Evolutionary conservation across 2,329 filamentous ascomycete genomes (phyloP).

Genomic region (Sporothrix curviconia): DNA sequence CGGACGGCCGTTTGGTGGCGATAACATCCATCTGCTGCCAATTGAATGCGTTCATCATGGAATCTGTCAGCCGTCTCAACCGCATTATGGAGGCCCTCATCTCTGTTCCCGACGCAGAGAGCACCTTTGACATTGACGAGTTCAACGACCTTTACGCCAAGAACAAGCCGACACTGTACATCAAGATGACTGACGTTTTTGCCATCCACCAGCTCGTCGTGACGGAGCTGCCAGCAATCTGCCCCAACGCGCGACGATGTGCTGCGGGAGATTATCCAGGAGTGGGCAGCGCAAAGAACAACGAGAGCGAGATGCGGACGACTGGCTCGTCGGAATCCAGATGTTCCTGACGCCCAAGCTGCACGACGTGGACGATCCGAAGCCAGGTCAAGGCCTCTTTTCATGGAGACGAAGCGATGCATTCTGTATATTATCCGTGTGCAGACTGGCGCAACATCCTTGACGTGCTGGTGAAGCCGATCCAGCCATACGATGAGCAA

Average conservation of each 20-base stretch:
- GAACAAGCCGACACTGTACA: slow-evolving; percentile 95
- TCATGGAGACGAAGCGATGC: slow-evolving; percentile 97
- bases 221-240: slow-evolving; percentile 69
- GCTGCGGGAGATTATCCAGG: slow-evolving; percentile 83
- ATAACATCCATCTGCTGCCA: slow-evolving; percentile 92
- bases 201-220: slow-evolving; percentile 87
- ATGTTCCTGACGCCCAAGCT: slow-evolving; percentile 86
- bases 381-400: slow-evolving; percentile 87
- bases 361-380: slow-evolving; percentile 84
- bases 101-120: slow-evolving; percentile 76
- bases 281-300: slow-evolving; percentile 94
- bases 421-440: slow-evolving; percentile 96
- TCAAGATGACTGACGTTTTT: slow-evolving; percentile 97
- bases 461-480: slow-evolving; percentile 88
- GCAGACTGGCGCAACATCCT: slow-evolving; percentile 83
- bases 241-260: slow-evolving; percentile 77
- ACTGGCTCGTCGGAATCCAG: slow-evolving; percentile 84
- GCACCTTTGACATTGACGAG: slow-evolving; percentile 95
- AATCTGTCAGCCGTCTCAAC: slow-evolving; percentile 73
- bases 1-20: slow-evolving; percentile 85
- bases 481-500: slow-evolving; percentile 77
- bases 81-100: slow-evolving; percentile 73
- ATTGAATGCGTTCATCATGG: slow-evolving; percentile 84
- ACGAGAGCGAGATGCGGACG: slow-evolving; percentile 85
- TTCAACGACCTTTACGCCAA: slow-evolving; percentile 97